Percentiles rank a stretch among this genome's conserved stretches.
Evolutionary conservation across 1,284 basidiomycete species (phyloP).

Genomic region (Cutaneotrichosporon mucoides): DNA sequence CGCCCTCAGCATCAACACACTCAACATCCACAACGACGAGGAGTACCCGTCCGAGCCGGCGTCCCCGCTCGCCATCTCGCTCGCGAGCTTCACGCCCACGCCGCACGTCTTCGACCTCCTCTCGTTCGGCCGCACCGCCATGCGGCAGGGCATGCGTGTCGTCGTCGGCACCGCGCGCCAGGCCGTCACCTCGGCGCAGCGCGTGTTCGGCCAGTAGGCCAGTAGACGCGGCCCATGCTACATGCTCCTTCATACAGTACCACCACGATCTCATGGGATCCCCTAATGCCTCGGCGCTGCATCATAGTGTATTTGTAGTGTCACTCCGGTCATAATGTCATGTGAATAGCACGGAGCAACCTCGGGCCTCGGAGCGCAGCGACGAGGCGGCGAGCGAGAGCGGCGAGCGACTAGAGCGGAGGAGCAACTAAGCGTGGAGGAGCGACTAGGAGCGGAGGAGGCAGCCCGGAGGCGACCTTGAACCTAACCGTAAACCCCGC

Average conservation of each 20-base stretch:
- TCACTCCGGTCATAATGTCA: slow-evolving; percentile 1
- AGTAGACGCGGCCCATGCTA: no score
- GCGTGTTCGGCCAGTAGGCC: slow-evolving; percentile 1
- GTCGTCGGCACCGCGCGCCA: slow-evolving; percentile 16
- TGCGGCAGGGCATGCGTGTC: slow-evolving; percentile 29
- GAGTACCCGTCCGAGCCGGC: slow-evolving; percentile 22
- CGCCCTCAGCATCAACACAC: neutral
- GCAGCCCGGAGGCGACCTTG: no score
- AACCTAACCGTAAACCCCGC: no score
- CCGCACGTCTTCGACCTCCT: slow-evolving; percentile 42
- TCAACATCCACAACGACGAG: neutral
- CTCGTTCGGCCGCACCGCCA: slow-evolving; percentile 36
- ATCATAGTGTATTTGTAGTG: slow-evolving; percentile 6
- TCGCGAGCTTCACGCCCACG: slow-evolving; percentile 42
- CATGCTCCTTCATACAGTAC: neutral
- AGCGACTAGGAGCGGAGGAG: no score
- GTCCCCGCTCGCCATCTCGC: slow-evolving; percentile 31
- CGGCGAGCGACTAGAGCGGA: neutral
- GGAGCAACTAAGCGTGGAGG: no score
- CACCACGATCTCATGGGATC: neutral
- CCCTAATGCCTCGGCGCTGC: slow-evolving; percentile 1
- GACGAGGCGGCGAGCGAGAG: neutral
- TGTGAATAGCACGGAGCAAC: neutral
- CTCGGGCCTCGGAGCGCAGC: neutral
- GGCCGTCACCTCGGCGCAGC: slow-evolving; percentile 1